phyloP scores from a whole-genome alignment of 495 filamentous ascomycete genomes.

The Cercophora newfieldiana region DNA sequence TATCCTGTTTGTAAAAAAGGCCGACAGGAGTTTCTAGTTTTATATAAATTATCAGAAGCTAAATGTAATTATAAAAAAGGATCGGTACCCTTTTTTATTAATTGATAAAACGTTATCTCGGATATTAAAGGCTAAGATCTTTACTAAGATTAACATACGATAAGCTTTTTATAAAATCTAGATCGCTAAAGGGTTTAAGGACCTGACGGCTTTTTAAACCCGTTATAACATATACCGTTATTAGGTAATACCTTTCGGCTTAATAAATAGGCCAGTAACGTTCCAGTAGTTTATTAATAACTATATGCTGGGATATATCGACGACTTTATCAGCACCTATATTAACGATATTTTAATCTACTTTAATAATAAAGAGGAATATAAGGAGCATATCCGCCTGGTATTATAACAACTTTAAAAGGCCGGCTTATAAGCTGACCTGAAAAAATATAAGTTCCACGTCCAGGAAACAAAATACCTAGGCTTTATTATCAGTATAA shows the following conservation, averaged over 20 bases:
- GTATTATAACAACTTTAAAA: not conserved
- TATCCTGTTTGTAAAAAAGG: not conserved
- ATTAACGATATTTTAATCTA: not conserved
- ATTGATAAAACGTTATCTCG: conserved; percentile 1
- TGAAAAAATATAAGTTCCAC: not conserved
- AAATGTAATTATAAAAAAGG: conserved; percentile 1
- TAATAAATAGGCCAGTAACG: conserved; percentile 26
- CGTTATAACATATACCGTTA: conserved; percentile 36
- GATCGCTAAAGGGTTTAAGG: conserved; percentile 30
- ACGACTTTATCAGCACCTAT: conserved; percentile 23
- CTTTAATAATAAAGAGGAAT: not conserved
- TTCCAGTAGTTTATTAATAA: conserved; percentile 38
- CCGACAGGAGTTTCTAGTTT: not conserved
- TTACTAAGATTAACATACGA: not conserved
- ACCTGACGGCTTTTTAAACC: conserved; percentile 34
- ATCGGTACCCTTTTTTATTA: not conserved
- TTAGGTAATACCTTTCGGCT: conserved; percentile 35
- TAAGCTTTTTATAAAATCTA: conserved; percentile 16
- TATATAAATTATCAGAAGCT: conserved; percentile 5
- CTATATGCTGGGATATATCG: conserved; percentile 24
- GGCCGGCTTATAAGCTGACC: not conserved
- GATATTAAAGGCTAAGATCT: conserved; percentile 1
- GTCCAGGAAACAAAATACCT: not conserved
- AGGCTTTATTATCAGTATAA: not conserved
- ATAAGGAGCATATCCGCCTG: not conserved